Evolutionary conservation across 2,329 filamentous ascomycete genomes (phyloP), one percentile per base, ranked within the genome.

Genomic region (Pyricularia grisea): DNA sequence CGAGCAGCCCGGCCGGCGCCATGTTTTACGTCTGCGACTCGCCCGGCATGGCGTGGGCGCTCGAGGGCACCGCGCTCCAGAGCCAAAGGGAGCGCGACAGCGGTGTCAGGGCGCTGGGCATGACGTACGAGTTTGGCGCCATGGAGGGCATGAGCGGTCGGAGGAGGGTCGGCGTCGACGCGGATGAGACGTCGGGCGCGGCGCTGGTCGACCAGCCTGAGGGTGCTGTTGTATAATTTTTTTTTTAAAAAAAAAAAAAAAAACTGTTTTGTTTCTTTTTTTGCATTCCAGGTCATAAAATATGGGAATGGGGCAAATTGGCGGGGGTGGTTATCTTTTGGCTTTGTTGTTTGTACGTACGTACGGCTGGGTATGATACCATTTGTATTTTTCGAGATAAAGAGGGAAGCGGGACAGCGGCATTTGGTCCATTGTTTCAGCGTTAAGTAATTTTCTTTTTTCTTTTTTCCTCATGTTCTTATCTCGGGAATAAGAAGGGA

Each of bases 21-120:
- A 74, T 79, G 75, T 76, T 76, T 67, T 77, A 79, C 63, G 72
- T 79, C 28, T 76, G 74, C 67, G 77, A 78, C 70, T 77, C 76
- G 67, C 73, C 73, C 71, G 60, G 31, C 30, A 74, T 80, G 76
- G 68, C 79, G 9, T 71, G 72, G 61, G 72, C 72, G n/a, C 70
- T 80, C 23, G 74, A 75, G 28, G 75, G 76, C 5, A 42, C 78
- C 28, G 73, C 73, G 55, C 70, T 71, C 42, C 42, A 79, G 69
- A 69, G 69, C 4, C 74, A 75, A 65, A 69, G 70, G 36, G 74
- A 77, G 58, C 72, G 79, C 33, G 77, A 81, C 71, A 68, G 71
- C 30, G 70, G 67, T 27, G 71, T 80, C 10, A 71, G 70, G 20
- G 71, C 72, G n/a, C 72, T 76, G 72, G 75, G 74, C 12, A 71